Conservation (phyloP, 2,329 filamentous ascomycete species). For the Curvularia lunata region DNA sequence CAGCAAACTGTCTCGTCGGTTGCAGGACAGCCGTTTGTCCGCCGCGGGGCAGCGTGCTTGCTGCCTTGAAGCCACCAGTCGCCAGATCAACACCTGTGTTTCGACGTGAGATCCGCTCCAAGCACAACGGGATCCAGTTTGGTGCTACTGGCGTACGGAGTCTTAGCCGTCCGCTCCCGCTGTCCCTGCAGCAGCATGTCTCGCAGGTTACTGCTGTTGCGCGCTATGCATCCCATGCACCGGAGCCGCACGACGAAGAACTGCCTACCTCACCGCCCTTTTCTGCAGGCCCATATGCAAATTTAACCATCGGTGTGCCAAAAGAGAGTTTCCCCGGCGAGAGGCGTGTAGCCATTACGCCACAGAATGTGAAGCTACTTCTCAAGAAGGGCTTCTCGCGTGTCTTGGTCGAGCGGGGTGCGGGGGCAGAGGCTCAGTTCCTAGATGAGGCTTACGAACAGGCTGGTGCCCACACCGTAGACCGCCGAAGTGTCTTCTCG, state of each 20-base stretch:
- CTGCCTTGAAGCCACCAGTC: constrained; percentile 28
- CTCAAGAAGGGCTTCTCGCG: constrained; percentile 84
- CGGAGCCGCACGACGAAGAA: constrained; percentile 47
- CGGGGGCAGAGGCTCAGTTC: constrained; percentile 79
- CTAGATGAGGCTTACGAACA: constrained; percentile 76
- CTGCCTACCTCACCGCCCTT: constrained; percentile 45
- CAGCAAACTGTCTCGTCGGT: constrained; percentile 35
- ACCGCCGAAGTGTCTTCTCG: constrained; percentile 72
- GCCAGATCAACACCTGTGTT: constrained; percentile 28
- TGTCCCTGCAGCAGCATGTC: constrained; percentile 42
- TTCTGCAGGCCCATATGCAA: constrained; percentile 65
- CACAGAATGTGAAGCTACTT: constrained; percentile 79
- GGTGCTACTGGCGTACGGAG: constrained; percentile 30
- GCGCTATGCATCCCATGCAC: constrained; percentile 42
- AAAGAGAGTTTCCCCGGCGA: constrained; percentile 80
- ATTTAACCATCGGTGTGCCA: constrained; percentile 79
- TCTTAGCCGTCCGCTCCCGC: constrained; percentile 34
- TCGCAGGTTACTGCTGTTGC: constrained; percentile 33
- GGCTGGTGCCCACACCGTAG: constrained; percentile 79
- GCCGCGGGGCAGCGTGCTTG: constrained; percentile 28
- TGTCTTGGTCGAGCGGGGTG: constrained; percentile 79
- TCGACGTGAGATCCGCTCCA: constrained; percentile 27
- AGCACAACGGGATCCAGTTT: constrained; percentile 20
- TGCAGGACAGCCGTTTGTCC: constrained; percentile 36
- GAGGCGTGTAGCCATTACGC: constrained; percentile 82